Evolutionary conservation across 805 yeast species (phyloP), one percentile per base, ranked within the genome.

Genomic region (Cyberlindnera misumaiensis): DNA sequence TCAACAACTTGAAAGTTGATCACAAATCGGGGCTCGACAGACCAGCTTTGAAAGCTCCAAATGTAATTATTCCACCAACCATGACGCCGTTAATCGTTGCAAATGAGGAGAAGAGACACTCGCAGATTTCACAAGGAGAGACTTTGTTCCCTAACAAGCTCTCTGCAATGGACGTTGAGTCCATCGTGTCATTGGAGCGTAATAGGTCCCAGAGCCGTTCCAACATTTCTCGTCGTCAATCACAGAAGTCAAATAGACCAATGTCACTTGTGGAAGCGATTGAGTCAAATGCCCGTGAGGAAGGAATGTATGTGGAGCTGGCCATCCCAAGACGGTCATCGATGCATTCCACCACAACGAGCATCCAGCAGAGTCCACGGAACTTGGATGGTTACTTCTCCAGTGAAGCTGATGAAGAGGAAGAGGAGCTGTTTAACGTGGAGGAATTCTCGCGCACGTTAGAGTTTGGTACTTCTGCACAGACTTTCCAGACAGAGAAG

Each of bases 111-210:
- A 44, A 37, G 28, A 38, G 48, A 18, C 30, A 38, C 7, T 44
- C 54, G 7, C 44, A 39, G 26, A 46, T 48, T 11, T 41, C 48
- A 6, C 53, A 53, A 62, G 79, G 80, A 18, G 80, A 82, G 40
- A 75, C 78, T 0, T 57, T 83, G 18, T 84, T 84, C 56, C 94
- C 94, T 0, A 83, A 79, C 53, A 72, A 77, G 3, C 62, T 84
- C 25, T 80, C 71, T 41, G 66, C 73, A 0, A 75, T 72, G 37
- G 94, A 84, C 52, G 83, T 84, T 10, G 84, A 80, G 46, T 78
- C 84, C 33, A 84, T 84, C 41, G 80, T 81, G 44, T 53, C 64
- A 47, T 20, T 84, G 32, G 94, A 84, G 56, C 68, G 89, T 43
- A 73, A 83, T 7, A 70, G 73, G 52, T 79, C 87, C 0, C 65